These are phyloP conservation scores for Mycena polygramma DNA, from an alignment of 768 basidiomycete genomes.

Conservation along the genomic window DNA sequence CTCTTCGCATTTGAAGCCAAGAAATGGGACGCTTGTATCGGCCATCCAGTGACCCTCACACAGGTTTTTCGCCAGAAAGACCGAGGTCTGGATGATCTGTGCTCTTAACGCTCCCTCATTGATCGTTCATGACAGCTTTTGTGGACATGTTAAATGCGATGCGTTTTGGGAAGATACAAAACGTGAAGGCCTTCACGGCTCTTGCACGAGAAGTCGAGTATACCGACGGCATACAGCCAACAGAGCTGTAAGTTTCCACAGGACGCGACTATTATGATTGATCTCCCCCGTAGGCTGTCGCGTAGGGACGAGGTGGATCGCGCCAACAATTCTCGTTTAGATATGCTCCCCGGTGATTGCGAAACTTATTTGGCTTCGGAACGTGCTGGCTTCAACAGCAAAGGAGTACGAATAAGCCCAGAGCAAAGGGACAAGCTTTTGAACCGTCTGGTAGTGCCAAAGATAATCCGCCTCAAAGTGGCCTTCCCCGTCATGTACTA, in stretches of 20 bases:
- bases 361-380: constrained; percentile 62
- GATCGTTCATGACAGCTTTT: constrained; percentile 60
- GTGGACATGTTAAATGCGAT: constrained; percentile 90
- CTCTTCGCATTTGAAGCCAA: constrained; percentile 86
- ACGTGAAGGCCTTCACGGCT: constrained; percentile 61
- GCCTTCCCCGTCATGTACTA: constrained; percentile 21
- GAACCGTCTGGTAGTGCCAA: constrained; percentile 73
- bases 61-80: constrained; percentile 93
- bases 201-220: constrained; percentile 73
- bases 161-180: constrained; percentile 74
- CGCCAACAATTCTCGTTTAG: constrained; percentile 70
- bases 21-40: constrained; percentile 79
- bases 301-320: constrained; percentile 78
- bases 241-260: constrained; percentile 71
- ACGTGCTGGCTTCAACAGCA: constrained; percentile 58
- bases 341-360: constrained; percentile 53
- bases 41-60: constrained; percentile 65
- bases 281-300: constrained; percentile 65
- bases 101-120: not conserved
- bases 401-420: constrained; percentile 49
- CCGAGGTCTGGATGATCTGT: constrained; percentile 58
- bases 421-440: constrained; percentile 60
- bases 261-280: not conserved
- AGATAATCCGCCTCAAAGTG: constrained; percentile 63
- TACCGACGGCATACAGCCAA: constrained; percentile 82